These are phyloP conservation scores for Syzygium aqueum DNA, from an alignment of 345 rosid species.

Conservation along the genomic window DNA sequence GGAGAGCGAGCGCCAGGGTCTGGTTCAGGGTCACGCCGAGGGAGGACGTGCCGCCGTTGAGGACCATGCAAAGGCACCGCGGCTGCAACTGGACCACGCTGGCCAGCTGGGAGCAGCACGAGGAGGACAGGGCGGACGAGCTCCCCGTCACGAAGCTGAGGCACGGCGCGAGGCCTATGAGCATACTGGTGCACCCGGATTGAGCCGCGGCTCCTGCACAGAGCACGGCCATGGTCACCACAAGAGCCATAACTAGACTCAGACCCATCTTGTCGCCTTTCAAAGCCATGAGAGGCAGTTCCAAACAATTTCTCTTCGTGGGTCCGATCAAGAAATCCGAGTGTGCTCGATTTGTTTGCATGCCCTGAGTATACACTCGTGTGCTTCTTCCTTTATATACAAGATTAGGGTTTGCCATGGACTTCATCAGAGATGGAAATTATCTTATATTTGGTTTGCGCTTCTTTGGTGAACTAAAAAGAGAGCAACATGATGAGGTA, in stretches of 20 bases:
- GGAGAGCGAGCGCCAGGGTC: conserved; percentile 45
- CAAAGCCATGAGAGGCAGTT: neutral
- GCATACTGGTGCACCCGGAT: conserved; percentile 30
- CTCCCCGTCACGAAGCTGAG: conserved; percentile 26
- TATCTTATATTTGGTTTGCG: too few species aligned
- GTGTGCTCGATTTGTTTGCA: neutral
- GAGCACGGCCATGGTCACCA: conserved; percentile 5
- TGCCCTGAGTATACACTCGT: neutral
- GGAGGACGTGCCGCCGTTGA: conserved; percentile 29
- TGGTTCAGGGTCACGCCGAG: conserved; percentile 33
- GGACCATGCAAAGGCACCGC: conserved; percentile 33
- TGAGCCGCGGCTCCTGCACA: conserved; percentile 21
- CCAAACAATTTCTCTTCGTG: neutral
- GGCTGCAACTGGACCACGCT: conserved; percentile 41
- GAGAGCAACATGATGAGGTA: neutral
- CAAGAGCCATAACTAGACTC: conserved; percentile 5
- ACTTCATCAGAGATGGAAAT: too few species aligned
- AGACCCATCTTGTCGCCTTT: neutral
- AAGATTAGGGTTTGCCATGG: too few species aligned
- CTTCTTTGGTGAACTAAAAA: too few species aligned
- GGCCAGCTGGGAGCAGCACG: conserved; percentile 49
- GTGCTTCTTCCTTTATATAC: too few species aligned
- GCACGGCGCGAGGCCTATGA: conserved; percentile 37
- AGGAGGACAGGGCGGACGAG: conserved; percentile 33
- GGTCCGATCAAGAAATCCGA: neutral